Percentiles rank a stretch among this genome's conserved stretches.
Evolutionary conservation across 116 monocot genomes (phyloP).

Genomic region (Trichopus zeylanicus): DNA sequence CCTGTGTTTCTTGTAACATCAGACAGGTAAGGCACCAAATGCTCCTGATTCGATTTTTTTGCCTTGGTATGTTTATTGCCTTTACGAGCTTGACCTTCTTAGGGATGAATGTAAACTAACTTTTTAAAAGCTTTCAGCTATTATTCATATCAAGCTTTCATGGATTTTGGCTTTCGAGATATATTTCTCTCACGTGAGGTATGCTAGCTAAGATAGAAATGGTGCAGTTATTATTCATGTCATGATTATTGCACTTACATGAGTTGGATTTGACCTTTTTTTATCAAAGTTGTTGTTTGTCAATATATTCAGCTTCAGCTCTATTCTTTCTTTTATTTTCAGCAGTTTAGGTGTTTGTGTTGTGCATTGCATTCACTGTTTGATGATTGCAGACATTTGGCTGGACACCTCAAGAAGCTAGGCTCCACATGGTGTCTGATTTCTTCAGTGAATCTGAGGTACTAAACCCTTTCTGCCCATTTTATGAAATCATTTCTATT

Average conservation of each 20-base stretch:
- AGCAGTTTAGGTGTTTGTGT: not conserved
- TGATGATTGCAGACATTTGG: slow-evolving; percentile 67
- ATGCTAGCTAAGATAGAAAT: too few relatives aligned
- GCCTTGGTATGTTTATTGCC: not conserved
- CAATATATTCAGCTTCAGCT: not conserved
- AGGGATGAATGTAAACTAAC: not conserved
- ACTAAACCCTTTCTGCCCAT: slow-evolving; percentile 11
- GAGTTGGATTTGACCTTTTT: too few relatives aligned
- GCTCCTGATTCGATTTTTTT: not conserved
- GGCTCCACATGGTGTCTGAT: slow-evolving; percentile 86
- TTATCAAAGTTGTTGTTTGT: too few relatives aligned
- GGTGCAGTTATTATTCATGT: too few relatives aligned
- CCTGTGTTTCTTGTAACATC: slow-evolving; percentile 75
- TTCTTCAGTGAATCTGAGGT: slow-evolving; percentile 85
- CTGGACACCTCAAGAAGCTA: slow-evolving; percentile 86
- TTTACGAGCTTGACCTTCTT: not conserved
- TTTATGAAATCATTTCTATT: too few relatives aligned
- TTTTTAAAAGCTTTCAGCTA: slow-evolving; percentile 46
- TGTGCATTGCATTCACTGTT: not conserved
- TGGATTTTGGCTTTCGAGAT: slow-evolving; percentile 89
- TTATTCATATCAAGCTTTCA: slow-evolving; percentile 81
- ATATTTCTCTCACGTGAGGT: slow-evolving; percentile 96
- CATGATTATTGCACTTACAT: too few relatives aligned
- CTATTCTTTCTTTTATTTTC: not conserved
- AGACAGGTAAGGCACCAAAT: slow-evolving; percentile 44